Conservation (phyloP, 306 rosid species). For the Sicyos baderoa region DNA sequence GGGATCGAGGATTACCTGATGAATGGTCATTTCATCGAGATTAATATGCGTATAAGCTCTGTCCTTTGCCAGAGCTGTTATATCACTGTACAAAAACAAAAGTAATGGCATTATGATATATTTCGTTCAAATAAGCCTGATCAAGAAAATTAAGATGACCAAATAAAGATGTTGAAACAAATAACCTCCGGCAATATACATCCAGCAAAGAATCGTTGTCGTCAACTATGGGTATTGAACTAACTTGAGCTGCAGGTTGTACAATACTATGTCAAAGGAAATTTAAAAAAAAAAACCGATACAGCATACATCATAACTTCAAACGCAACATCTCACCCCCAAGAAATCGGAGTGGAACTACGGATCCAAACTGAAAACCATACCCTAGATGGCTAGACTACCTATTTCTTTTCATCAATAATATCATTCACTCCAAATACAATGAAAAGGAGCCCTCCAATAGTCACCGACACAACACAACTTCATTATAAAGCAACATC, state of each 20-base stretch:
- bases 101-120: constrained; percentile 15
- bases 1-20: no score
- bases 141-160: not conserved
- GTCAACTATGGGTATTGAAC: constrained; percentile 93
- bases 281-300: not conserved
- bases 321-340: not conserved
- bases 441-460: no score
- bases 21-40: constrained; percentile 91
- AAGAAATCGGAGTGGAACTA: not conserved
- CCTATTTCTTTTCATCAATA: no score
- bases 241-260: constrained; percentile 43
- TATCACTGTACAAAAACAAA: constrained; percentile 51
- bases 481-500: no score
- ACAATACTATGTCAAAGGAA: constrained; percentile 3
- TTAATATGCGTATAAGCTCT: constrained; percentile 79
- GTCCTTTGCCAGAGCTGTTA: constrained; percentile 97
- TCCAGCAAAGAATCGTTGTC: constrained; percentile 84
- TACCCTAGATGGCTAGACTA: no score
- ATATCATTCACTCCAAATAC: no score
- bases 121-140: not conserved
- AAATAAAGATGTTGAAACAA: constrained; percentile 17
- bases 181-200: constrained; percentile 97
- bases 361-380: not conserved
- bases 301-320: not conserved
- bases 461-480: no score